Evolutionary conservation across 169 alveolate species (phyloP), one percentile per base, ranked within the genome.

Genomic region (Plasmodium fragile): DNA sequence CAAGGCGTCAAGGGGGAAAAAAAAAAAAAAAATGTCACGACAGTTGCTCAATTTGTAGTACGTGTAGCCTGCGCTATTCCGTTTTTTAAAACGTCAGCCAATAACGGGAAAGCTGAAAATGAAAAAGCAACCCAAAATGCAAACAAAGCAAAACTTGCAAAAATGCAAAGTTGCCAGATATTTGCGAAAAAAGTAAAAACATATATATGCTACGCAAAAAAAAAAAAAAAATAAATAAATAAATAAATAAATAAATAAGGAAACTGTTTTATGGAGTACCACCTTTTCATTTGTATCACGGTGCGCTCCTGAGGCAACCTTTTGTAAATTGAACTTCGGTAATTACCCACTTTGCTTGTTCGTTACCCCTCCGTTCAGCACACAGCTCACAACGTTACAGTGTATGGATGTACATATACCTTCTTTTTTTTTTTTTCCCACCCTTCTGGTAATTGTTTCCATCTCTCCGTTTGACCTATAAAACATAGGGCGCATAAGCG

Each of bases 261-360:
- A 49, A 49, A 49, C 59, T 11, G 18, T 13, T 49, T 16, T 53
- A 32, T n/a, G 53, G 0, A 32, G 45, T 22, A 36, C 18, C 13
- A 3, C 25, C 82, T 39, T 34, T 39, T 34, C 82, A 7, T 49
- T 0, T 1, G 7, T 49, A 49, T 49, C 22, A 13, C 59, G 59
- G 59, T 43, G 53, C 59, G 59, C 59, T 5, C 22, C 22, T 49
- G 22, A 49, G 59, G 59, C 59, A 49, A 49, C 59, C 7, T 13
- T 13, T 49, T 11, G 59, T 13, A 7, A 49, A 49, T 49, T 7
- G 16, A 49, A 13, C 59, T 49, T 49, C 7, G 4, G 59, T 22
- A 49, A 49, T 49, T 13, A 13, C 59, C 59, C 25, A 49, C 70
- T 81, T 81, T 81, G 18, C 22, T 53, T 81, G 11, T 81, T 81